phyloP scores from a whole-genome alignment of 2,329 filamentous ascomycete genomes.

The Epichloe baconii region DNA sequence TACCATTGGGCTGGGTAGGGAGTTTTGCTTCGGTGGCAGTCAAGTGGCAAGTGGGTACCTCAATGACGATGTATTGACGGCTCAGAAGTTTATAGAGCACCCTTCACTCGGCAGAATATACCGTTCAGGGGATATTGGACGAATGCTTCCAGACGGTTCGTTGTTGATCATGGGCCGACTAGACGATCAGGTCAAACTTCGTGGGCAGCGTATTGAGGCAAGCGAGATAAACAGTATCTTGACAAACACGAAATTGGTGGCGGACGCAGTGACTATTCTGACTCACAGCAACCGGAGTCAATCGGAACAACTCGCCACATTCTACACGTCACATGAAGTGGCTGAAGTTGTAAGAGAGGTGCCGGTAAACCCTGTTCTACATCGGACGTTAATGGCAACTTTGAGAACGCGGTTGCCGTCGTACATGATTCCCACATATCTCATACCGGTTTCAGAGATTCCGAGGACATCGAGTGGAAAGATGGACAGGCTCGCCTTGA shows the following conservation, averaged over 20 bases:
- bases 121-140: constrained; percentile 68
- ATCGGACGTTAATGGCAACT: constrained; percentile 36
- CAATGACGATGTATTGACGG: constrained; percentile 47
- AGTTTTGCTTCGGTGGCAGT: constrained; percentile 76
- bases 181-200: constrained; percentile 71
- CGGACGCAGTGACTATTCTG: constrained; percentile 53
- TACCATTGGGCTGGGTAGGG: constrained; percentile 66
- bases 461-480: constrained; percentile 68
- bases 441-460: constrained; percentile 56
- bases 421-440: constrained; percentile 69
- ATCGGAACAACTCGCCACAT: constrained; percentile 48
- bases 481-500: constrained; percentile 47
- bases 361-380: constrained; percentile 19
- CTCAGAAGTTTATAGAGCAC: constrained; percentile 56
- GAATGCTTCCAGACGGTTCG: constrained; percentile 64
- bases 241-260: constrained; percentile 34
- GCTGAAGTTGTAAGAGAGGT: constrained; percentile 23
- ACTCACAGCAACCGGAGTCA: constrained; percentile 26
- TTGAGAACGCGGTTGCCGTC: constrained; percentile 45
- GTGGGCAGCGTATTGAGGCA: constrained; percentile 69
- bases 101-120: constrained; percentile 60
- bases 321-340: constrained; percentile 43
- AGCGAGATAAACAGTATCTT: constrained; percentile 58
- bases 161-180: constrained; percentile 60
- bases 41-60: constrained; percentile 70